phyloP scores from a whole-genome alignment of 495 filamentous ascomycete genomes.

The Aspergillus taichungensis region DNA sequence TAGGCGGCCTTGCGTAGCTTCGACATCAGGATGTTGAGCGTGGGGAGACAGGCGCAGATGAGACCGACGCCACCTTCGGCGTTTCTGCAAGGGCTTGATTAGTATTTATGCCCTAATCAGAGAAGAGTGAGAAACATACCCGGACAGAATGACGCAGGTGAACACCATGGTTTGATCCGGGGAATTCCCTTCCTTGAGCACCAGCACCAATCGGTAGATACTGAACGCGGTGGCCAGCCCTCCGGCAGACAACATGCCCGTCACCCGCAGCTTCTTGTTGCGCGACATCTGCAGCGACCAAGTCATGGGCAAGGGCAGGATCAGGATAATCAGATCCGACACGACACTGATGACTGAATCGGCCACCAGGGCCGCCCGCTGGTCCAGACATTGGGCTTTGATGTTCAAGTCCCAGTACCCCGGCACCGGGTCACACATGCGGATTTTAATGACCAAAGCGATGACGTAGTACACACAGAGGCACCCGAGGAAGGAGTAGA shows the following conservation, averaged over 20 bases:
- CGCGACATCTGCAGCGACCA: constrained; percentile 40
- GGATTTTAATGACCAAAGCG: constrained; percentile 26
- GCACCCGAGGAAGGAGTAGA: constrained; percentile 35
- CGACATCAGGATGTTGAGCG: constrained; percentile 29
- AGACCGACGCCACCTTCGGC: constrained; percentile 39
- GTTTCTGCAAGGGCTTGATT: constrained; percentile 18
- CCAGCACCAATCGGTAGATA: constrained; percentile 36
- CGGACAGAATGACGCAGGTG: constrained; percentile 35
- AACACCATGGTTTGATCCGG: constrained; percentile 33
- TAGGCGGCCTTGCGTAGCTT: constrained; percentile 21
- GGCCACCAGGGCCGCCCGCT: constrained; percentile 34
- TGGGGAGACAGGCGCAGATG: constrained; percentile 41
- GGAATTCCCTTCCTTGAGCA: constrained; percentile 23
- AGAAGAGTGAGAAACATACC: constrained; percentile 22
- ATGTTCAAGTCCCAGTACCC: constrained; percentile 19
- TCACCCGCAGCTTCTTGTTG: constrained; percentile 36
- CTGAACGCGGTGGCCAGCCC: constrained; percentile 39
- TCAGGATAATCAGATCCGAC: constrained; percentile 37
- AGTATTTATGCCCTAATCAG: background rate
- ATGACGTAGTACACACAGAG: constrained; percentile 31
- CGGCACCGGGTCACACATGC: constrained; percentile 28
- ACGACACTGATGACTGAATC: constrained; percentile 40
- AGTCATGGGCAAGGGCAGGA: constrained; percentile 38
- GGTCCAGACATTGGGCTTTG: constrained; percentile 29
- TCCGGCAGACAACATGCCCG: constrained; percentile 36